Percentiles rank a stretch among this genome's conserved stretches.
These are phyloP conservation scores for Gamarada debralockiae DNA, from an alignment of 495 filamentous ascomycete species.

Conservation along the genomic window DNA sequence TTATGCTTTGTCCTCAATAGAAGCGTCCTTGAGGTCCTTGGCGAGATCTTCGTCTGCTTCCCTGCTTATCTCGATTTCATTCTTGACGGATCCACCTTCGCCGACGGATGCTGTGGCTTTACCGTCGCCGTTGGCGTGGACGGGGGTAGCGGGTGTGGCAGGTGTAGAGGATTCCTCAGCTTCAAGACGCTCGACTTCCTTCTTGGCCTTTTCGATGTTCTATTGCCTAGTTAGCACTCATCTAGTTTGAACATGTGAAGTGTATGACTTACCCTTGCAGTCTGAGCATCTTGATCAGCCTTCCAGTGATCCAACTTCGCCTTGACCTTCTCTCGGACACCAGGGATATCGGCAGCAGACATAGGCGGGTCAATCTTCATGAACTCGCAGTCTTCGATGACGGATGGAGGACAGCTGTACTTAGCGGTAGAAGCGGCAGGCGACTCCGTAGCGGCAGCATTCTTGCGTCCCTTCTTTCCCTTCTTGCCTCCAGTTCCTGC, in stretches of 20 bases:
- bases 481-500: slow-evolving; percentile 79
- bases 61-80: slow-evolving; percentile 21
- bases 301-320: slow-evolving; percentile 93
- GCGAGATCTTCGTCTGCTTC: slow-evolving; percentile 35
- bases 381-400: slow-evolving; percentile 84
- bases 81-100: slow-evolving; percentile 19
- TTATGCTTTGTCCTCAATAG: slow-evolving; percentile 57
- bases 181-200: slow-evolving; percentile 59
- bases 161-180: slow-evolving; percentile 43
- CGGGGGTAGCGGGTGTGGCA: slow-evolving; percentile 26
- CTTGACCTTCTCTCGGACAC: slow-evolving; percentile 79
- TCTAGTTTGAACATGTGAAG: slow-evolving; percentile 12
- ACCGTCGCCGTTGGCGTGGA: slow-evolving; percentile 34
- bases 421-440: slow-evolving; percentile 40
- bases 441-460: slow-evolving; percentile 32
- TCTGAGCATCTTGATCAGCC: slow-evolving; percentile 83
- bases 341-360: slow-evolving; percentile 75
- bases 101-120: slow-evolving; percentile 36
- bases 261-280: slow-evolving; percentile 86
- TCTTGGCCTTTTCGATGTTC: slow-evolving; percentile 74
- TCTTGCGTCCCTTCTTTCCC: slow-evolving; percentile 82
- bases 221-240: slow-evolving; percentile 34
- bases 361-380: slow-evolving; percentile 83
- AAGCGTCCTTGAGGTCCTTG: slow-evolving; percentile 65
- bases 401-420: slow-evolving; percentile 82